Percentiles rank a stretch among this genome's conserved stretches.
These are phyloP conservation scores for Phialophora expanda DNA, from an alignment of 2,329 filamentous ascomycete species.

Conservation along the genomic window DNA sequence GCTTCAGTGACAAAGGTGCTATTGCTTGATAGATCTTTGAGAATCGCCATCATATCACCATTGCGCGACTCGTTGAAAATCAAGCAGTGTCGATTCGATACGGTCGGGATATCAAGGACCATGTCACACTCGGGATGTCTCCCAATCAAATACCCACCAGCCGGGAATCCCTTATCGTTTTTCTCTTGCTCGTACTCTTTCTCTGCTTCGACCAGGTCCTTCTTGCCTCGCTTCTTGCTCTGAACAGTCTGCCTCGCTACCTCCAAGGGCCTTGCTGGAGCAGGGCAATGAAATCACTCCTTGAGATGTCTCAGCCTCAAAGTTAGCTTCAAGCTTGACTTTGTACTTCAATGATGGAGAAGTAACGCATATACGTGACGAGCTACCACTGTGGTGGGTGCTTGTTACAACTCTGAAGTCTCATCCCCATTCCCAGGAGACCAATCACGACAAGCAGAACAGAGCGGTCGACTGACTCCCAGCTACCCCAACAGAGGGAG, in stretches of 20 bases:
- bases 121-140: conserved; percentile 91
- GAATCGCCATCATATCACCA: conserved; percentile 68
- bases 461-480: too few relatives aligned
- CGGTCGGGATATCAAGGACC: conserved; percentile 74
- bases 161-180: conserved; percentile 61
- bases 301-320: too few relatives aligned
- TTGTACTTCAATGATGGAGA: too few relatives aligned
- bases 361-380: too few relatives aligned
- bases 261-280: conserved; percentile 54
- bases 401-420: too few relatives aligned
- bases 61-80: conserved; percentile 62
- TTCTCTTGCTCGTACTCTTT: conserved; percentile 68
- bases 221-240: conserved; percentile 52
- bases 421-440: too few relatives aligned
- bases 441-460: too few relatives aligned
- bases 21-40: conserved; percentile 94
- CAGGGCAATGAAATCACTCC: too few relatives aligned
- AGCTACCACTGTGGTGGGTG: too few relatives aligned
- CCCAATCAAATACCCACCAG: conserved; percentile 88
- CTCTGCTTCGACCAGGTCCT: conserved; percentile 58
- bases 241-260: conserved; percentile 48
- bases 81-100: conserved; percentile 77
- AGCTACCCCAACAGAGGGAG: too few relatives aligned
- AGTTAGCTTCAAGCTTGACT: too few relatives aligned
- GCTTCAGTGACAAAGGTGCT: conserved; percentile 96